These are phyloP conservation scores for Sextonia rubra DNA, from an alignment of 164 flowering plant species.

Conservation along the genomic window DNA sequence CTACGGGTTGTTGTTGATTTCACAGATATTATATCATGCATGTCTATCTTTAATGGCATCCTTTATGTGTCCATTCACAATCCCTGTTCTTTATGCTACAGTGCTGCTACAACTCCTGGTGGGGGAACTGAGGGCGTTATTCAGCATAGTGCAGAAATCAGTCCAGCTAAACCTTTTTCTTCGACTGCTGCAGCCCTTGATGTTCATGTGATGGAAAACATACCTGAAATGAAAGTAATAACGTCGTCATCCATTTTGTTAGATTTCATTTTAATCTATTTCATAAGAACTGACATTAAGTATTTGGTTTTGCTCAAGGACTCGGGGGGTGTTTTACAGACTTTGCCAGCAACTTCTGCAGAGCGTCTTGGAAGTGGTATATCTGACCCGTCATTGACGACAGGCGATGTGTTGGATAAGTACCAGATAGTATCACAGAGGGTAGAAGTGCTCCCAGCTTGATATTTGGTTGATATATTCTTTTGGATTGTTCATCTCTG, in stretches of 20 bases:
- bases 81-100: constrained; percentile 19
- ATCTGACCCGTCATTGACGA: constrained; percentile 58
- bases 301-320: constrained; percentile 38
- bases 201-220: constrained; percentile 37
- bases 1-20: no score
- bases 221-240: constrained; percentile 45
- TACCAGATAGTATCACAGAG: constrained; percentile 67
- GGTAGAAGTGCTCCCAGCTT: constrained; percentile 33
- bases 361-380: constrained; percentile 50
- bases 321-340: constrained; percentile 38
- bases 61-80: neutral
- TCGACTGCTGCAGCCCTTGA: constrained; percentile 45
- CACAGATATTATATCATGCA: no score
- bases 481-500: no score
- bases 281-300: neutral
- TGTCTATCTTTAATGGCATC: neutral
- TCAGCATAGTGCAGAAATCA: constrained; percentile 40
- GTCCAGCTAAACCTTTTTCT: constrained; percentile 32
- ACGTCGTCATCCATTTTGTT: neutral
- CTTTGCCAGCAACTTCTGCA: constrained; percentile 34
- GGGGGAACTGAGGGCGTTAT: constrained; percentile 41
- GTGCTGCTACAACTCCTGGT: constrained; percentile 45
- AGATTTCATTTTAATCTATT: neutral
- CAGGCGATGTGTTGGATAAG: constrained; percentile 87
- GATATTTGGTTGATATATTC: neutral